Percentiles rank a stretch among this genome's conserved stretches.
These are phyloP conservation scores for Cercospora canescens DNA, from an alignment of 2,329 filamentous ascomycete genomes.

Conservation along the genomic window DNA sequence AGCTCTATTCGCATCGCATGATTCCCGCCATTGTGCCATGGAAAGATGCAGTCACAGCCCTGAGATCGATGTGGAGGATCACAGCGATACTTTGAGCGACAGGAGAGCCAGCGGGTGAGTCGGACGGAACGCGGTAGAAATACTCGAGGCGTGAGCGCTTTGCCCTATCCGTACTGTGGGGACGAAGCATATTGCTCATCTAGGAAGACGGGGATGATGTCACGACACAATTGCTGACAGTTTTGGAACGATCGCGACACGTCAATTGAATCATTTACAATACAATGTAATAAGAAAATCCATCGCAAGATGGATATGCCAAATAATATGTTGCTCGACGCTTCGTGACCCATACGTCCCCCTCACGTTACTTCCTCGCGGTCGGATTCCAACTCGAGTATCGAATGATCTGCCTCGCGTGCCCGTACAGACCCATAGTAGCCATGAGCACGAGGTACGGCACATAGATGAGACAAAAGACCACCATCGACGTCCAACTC, in stretches of 20 bases:
- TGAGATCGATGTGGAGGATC: too few species aligned
- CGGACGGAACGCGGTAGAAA: too few species aligned
- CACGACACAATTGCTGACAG: not conserved
- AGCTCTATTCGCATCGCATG: too few species aligned
- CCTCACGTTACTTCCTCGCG: conserved; percentile 30
- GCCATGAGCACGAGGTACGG: conserved; percentile 47
- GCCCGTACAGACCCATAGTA: conserved; percentile 49
- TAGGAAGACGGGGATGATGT: not conserved
- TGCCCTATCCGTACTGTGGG: not conserved
- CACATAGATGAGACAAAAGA: conserved; percentile 47
- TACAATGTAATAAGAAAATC: not conserved
- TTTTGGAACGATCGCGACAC: not conserved
- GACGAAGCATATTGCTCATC: not conserved
- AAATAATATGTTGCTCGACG: not conserved
- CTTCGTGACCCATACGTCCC: not conserved
- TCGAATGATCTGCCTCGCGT: conserved; percentile 48
- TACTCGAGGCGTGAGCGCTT: not conserved
- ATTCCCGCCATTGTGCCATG: too few species aligned
- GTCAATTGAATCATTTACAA: not conserved
- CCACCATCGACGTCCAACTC: conserved; percentile 41
- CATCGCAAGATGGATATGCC: too few species aligned
- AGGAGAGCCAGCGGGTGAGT: too few species aligned
- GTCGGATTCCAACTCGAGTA: conserved; percentile 54
- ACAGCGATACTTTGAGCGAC: too few species aligned
- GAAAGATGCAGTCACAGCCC: too few species aligned